These are phyloP conservation scores for Colletotrichum orchidophilum DNA, from an alignment of 2,329 filamentous ascomycete species.

Conservation along the genomic window DNA sequence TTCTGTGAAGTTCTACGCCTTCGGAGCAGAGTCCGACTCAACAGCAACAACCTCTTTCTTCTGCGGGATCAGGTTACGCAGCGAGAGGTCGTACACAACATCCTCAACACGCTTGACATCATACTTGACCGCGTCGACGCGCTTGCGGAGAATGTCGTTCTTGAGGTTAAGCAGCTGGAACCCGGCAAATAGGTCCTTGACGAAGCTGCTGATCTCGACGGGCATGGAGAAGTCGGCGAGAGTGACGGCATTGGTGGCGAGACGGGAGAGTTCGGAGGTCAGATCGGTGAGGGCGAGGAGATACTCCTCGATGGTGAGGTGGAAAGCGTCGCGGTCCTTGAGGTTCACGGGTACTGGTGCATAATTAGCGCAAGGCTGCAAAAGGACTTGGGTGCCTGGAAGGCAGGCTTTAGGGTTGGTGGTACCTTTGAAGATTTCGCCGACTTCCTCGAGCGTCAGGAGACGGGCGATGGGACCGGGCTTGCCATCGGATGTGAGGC, in stretches of 20 bases:
- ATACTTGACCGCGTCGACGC: conserved; percentile 95
- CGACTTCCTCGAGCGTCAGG: conserved; percentile 88
- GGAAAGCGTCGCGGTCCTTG: conserved; percentile 89
- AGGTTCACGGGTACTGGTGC: conserved; percentile 84
- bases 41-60: conserved; percentile 13
- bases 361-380: neutral
- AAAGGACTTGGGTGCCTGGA: neutral
- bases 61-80: conserved; percentile 79
- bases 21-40: neutral
- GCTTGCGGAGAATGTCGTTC: conserved; percentile 89
- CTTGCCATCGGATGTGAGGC: conserved; percentile 64
- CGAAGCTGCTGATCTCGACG: conserved; percentile 86
- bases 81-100: conserved; percentile 92
- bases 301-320: conserved; percentile 97
- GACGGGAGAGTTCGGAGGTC: conserved; percentile 87
- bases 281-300: conserved; percentile 87
- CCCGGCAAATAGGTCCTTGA: conserved; percentile 94
- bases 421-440: conserved; percentile 76
- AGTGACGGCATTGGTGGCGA: conserved; percentile 95
- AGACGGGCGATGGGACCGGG: conserved; percentile 70
- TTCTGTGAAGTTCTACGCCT: neutral
- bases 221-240: conserved; percentile 88
- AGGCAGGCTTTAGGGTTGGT: neutral
- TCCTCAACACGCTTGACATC: conserved; percentile 98
- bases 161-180: conserved; percentile 98